Percentiles rank a stretch among this genome's conserved stretches.
phyloP scores from a whole-genome alignment of 139 green algal species.

The Chlamydomonas urium region DNA sequence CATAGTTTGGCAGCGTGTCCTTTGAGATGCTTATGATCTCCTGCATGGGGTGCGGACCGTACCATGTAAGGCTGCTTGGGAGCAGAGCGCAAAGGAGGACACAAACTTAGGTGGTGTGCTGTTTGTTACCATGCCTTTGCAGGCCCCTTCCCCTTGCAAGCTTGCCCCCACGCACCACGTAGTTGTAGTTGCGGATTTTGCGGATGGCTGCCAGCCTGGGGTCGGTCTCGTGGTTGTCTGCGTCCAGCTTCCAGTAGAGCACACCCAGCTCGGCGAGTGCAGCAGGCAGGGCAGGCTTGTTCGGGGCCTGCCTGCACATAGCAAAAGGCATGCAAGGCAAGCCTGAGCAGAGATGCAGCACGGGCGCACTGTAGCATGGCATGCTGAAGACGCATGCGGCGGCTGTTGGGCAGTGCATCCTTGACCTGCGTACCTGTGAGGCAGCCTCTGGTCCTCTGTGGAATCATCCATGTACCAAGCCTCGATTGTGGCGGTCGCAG shows the following conservation, averaged over 20 bases:
- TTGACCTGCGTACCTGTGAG: slow-evolving; percentile 62
- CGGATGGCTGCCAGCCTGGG: slow-evolving; percentile 70
- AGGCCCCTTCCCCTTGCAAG: no score
- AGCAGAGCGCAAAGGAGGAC: no score
- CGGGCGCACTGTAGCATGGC: slow-evolving; percentile 1
- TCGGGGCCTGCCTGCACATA: slow-evolving; percentile 54
- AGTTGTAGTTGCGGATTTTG: slow-evolving; percentile 54
- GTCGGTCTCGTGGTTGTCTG: slow-evolving; percentile 61
- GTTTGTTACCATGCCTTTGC: no score
- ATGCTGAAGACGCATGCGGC: slow-evolving; percentile 1
- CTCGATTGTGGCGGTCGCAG: slow-evolving; percentile 49
- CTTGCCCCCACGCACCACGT: no score
- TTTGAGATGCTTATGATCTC: slow-evolving; percentile 72
- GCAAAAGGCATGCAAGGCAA: background rate
- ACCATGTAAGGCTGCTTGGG: background rate
- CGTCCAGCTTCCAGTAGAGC: slow-evolving; percentile 74
- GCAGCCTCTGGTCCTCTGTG: slow-evolving; percentile 63
- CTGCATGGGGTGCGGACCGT: no score
- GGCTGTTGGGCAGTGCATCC: no score
- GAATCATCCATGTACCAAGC: slow-evolving; percentile 85
- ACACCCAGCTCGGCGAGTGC: slow-evolving; percentile 71
- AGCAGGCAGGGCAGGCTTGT: slow-evolving; percentile 54
- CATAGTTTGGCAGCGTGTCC: slow-evolving; percentile 78
- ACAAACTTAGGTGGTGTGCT: no score
- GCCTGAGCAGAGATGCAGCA: background rate